Base-by-base conservation (phyloP, 306 rosid genomes). In the Carpinus viminea region DNA sequence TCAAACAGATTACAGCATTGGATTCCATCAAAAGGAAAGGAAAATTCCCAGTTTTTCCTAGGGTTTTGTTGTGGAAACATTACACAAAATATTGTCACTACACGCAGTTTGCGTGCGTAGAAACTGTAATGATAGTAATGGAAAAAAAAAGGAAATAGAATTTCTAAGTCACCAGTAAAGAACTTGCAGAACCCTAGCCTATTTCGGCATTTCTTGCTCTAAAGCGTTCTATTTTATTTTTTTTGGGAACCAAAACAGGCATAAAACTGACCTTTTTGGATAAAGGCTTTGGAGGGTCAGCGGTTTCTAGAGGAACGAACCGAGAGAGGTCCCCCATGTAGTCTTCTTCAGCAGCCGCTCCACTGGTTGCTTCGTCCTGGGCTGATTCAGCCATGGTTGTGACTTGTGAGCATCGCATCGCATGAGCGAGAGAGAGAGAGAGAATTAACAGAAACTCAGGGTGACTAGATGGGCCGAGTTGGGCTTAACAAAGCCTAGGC, bases 261-360 rank as follows among this genome's bases (percentile, higher is more conserved):
- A 73, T 53, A 76, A 64, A 2, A 20, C 28, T 46, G 70, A 89
- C 97, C 92, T 74, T 89, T 80, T 72, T 83, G 46, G 86, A 64
- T 2, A 72, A 34, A 56, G 88, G 18, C 17, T 77, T 80, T n/a
- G 92, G 85, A 83, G 89, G 79, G 12, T 45, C 11, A 12, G 77
- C 4, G 48, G 79, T 59, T 26, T 89, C 88, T 13, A 84, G 73
- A 75, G 95, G 91, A 73, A 94, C 84, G 68, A 92, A 91, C 21
- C 26, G 84, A 66, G 97, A 91, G 79, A 92, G 92, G 79, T 90
- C 91, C 3, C 88, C 97, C 98, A 94, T 91, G 83, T 94, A 94
- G 74, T 93, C 97, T 20, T 88, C 89, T 31, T 90, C 74, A 38
- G 79, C 85, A 71, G 57, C 61, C 47, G 51, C 77, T 51, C 83